These are phyloP conservation scores for Moniliella sp. DNA, from an alignment of 1,284 basidiomycete genomes.

Conservation along the genomic window DNA sequence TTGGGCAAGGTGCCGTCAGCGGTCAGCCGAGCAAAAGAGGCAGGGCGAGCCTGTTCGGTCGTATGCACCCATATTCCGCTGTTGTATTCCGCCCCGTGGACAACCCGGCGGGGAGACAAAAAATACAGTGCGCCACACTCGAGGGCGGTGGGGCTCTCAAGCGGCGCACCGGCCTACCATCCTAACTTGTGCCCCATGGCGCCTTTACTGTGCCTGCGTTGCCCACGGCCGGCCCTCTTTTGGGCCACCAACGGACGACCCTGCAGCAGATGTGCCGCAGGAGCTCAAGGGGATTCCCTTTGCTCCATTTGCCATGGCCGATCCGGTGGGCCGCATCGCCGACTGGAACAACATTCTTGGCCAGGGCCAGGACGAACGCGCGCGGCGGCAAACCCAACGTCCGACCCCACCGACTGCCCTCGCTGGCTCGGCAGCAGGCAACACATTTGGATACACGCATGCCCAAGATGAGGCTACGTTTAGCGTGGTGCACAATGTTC, in stretches of 20 bases:
- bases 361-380: slow-evolving; percentile 3
- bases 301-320: slow-evolving; percentile 88
- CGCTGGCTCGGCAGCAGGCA: slow-evolving; percentile 33
- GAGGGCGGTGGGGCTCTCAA: no score
- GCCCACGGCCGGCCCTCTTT: background rate
- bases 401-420: slow-evolving; percentile 6
- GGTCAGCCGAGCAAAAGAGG: no score
- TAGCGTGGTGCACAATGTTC: slow-evolving; percentile 76
- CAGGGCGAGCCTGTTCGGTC: no score
- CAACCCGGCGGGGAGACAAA: no score
- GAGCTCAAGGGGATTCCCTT: slow-evolving; percentile 40
- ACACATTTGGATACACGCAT: slow-evolving; percentile 93
- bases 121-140: no score
- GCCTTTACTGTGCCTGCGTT: no score
- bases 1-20: no score
- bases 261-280: background rate
- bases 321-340: slow-evolving; percentile 88
- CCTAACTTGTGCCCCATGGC: no score
- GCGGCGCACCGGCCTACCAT: no score
- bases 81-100: no score
- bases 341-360: slow-evolving; percentile 52
- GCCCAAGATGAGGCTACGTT: slow-evolving; percentile 95
- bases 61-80: no score
- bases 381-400: slow-evolving; percentile 2
- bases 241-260: background rate